Base-by-base conservation (phyloP, 2,329 filamentous ascomycete genomes). In the Neofusicoccum cordaticola region DNA sequence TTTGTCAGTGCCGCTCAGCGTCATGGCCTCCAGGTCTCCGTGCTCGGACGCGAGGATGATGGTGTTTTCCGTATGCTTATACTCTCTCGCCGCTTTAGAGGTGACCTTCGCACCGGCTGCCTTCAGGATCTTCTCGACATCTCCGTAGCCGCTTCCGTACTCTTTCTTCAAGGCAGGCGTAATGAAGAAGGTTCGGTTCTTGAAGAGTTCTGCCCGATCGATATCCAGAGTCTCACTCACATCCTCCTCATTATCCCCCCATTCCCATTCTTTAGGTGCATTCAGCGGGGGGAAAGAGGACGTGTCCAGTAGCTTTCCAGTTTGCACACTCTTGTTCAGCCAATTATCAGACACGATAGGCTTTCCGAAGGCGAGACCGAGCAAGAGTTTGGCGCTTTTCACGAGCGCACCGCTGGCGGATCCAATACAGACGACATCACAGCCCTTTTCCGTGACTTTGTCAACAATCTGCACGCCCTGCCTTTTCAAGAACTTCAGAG, bases 181-280 rank as follows among this genome's bases (percentile, higher is more conserved):
- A 70, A 84, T 79, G 68, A 82, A 84, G 31, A 85, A 73, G 6
- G 76, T 79, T 67, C 80, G 81, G 65, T 80, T 80, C 1, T 74
- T 65, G 70, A 87, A 85, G 0, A 85, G 79, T 63, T 81, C 80
- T 48, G 76, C 73, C 1, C 79, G 73, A 41, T 74, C 68, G 4
- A 67, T 65, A 31, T 72, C 74, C 9, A 80, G 66, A 1, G 73
- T 68, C 0, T 66, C 63, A 3, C 81, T 68, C 22, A 71, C 74
- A 2, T 48, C 13, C 5, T 31, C 31, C 39, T 39, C 22, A 9
- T 44, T n/a, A 52, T 78, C 75, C 0, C 71, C 69, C 78, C 78
- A 80, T 19, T 76, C 74, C n/a, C 71, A 66, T 67, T 81, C 78
- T 52, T 73, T 72, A 9, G 68, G 66, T 1, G 71, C 66, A 37